A percentile compares a stretch with the other conserved stretches of the same genome.
Conservation (phyloP, 1,284 basidiomycete species). For the Schizopora paradoxa region DNA sequence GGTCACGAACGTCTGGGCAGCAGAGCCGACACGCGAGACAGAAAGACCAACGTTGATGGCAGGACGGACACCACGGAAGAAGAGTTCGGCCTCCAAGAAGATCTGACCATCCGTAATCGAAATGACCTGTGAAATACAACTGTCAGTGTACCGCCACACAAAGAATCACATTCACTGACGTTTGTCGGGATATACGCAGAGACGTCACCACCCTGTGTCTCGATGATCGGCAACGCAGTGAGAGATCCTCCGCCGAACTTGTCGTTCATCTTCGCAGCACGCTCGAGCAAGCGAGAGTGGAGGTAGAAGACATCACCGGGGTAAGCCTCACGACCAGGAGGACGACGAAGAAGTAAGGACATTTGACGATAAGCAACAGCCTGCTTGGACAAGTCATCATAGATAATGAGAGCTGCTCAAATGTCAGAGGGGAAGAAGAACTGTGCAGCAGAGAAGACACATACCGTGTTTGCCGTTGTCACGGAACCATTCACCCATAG, state of each 20-base stretch:
- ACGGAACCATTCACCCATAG: conserved; percentile 99
- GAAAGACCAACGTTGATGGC: conserved; percentile 99
- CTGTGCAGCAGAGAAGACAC: conserved; percentile 21
- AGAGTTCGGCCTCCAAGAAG: conserved; percentile 98
- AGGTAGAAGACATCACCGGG: conserved; percentile 99
- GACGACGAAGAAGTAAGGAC: conserved; percentile 98
- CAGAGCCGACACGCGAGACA: conserved; percentile 99
- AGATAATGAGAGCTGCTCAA: conserved; percentile 85
- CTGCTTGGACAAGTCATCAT: conserved; percentile 99
- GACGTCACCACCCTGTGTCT: conserved; percentile 99
- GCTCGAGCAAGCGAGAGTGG: conserved; percentile 99
- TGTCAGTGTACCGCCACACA: conserved; percentile 12
- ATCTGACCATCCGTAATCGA: conserved; percentile 99
- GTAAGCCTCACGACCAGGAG: conserved; percentile 99
- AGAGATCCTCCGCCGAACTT: conserved; percentile 97
- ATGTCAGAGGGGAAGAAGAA: conserved; percentile 20
- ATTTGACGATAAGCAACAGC: conserved; percentile 99
- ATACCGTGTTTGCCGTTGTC: conserved; percentile 94
- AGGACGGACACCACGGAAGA: conserved; percentile 99
- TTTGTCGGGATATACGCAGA: conserved; percentile 93
- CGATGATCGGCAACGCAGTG: conserved; percentile 98
- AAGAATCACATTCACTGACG: conserved; percentile 38
- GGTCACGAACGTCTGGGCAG: conserved; percentile 85
- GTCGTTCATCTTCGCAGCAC: conserved; percentile 99
- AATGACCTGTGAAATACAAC: conserved; percentile 60